Evolutionary conservation across 2,329 filamentous ascomycete genomes (phyloP).

Genomic region (Pezicula carpinea): DNA sequence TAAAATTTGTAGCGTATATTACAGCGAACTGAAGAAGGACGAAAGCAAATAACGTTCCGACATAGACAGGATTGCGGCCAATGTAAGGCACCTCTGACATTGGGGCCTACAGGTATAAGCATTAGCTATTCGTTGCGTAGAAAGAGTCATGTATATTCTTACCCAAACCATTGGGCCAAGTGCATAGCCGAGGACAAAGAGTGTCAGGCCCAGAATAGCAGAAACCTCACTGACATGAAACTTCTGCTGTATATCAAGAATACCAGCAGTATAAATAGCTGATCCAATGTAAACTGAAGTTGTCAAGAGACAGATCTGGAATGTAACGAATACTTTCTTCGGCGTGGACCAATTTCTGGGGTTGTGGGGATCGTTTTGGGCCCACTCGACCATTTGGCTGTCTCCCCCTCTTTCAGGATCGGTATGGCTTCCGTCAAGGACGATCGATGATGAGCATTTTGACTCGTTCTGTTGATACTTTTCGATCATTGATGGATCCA

Average conservation of each 20-base stretch:
- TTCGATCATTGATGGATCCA: no score
- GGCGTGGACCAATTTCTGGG: constrained; percentile 1
- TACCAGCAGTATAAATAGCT: constrained; percentile 45
- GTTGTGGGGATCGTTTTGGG: no score
- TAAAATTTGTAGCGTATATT: constrained; percentile 43
- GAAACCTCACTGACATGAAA: constrained; percentile 41
- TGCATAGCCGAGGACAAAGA: constrained; percentile 47
- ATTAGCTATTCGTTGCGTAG: constrained; percentile 29
- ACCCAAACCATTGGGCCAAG: constrained; percentile 28
- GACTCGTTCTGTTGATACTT: no score
- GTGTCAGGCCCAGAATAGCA: constrained; percentile 40
- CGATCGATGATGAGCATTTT: no score
- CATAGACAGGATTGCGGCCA: constrained; percentile 56
- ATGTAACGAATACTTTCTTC: constrained; percentile 13
- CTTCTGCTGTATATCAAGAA: constrained; percentile 31
- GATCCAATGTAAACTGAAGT: constrained; percentile 18
- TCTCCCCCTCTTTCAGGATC: no score
- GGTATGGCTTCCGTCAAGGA: no score
- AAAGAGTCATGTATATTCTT: constrained; percentile 38
- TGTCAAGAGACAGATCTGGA: constrained; percentile 18
- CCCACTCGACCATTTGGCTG: no score
- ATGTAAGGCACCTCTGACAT: constrained; percentile 51
- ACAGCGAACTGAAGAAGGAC: constrained; percentile 43
- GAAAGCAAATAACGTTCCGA: constrained; percentile 42
- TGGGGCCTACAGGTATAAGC: constrained; percentile 34